Evolutionary conservation across 805 yeast genomes (phyloP), one percentile per base, ranked within the genome.

Genomic region (Blastobotrys chiropterorum): DNA sequence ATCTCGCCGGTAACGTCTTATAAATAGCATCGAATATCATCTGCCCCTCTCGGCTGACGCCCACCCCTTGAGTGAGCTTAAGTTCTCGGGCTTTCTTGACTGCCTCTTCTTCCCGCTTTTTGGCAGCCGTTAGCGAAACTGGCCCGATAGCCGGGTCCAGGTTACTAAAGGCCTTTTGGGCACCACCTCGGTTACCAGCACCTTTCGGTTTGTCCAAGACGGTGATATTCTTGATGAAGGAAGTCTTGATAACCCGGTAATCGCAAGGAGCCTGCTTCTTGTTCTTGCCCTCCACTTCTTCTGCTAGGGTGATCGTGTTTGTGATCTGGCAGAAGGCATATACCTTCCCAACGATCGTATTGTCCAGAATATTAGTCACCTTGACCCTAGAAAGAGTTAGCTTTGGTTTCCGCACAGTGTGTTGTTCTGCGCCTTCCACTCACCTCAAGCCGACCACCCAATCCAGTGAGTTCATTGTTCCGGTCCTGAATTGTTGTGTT

Each of bases 281-380:
- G 55, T 49, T 61, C 3, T 61, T 44, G 1, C 52, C 54, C 38
- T 55, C 55, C 20, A 52, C 53, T 42, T 63, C 62, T 43, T 63
- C 62, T 40, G 59, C 62, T 49, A 74, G 60, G 1, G 77, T 65
- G 20, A 79, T 55, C n/a, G 80, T 64, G 41, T 75, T 73, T 50
- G 72, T 74, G 4, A 53, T 51, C 5, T 82, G 71, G 52, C 80
- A 78, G 63, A 78, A 83, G 7, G 89, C 76, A 63, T 81, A 83
- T 39, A 86, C 75, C 31, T 75, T 69, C 1, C 94, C 95, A n/a
- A 73, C 72, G 49, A 81, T 72, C 6, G 72, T 71, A 22, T 75
- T 73, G 60, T 84, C 88, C 45, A 81, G 68, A 4, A 77, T 69
- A 48, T 86, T 86, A 11, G 79, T 76, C 49, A 85, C 72, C 61